Evolutionary conservation across 23 red algal species (phyloP).

Genomic region (Gracilariopsis chorda): DNA sequence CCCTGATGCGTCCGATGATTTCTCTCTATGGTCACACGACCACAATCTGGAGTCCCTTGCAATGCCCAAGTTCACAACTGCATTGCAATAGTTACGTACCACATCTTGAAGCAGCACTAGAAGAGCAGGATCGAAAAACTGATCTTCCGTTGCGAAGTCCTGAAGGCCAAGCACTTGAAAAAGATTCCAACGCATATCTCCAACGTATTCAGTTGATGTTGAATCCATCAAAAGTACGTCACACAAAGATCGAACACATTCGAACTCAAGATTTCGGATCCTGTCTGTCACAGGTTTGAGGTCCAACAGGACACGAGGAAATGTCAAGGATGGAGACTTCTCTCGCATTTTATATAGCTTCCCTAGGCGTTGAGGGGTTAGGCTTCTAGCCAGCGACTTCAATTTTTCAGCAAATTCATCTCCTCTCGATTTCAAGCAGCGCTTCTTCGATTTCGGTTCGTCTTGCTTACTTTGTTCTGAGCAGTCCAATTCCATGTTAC

Average conservation of each 20-base stretch:
- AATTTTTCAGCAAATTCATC: slow-evolving; percentile 33
- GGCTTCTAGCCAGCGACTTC: background rate
- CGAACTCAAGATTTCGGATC: slow-evolving; percentile 18
- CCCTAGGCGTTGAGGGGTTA: background rate
- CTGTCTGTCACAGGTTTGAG: background rate
- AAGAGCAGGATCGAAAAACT: slow-evolving; percentile 21
- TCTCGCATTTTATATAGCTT: slow-evolving; percentile 38
- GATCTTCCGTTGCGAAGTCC: slow-evolving; percentile 53
- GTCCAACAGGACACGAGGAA: slow-evolving; percentile 8
- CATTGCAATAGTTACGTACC: slow-evolving; percentile 53
- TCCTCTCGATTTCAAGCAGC: background rate
- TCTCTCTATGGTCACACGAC: too few relatives aligned
- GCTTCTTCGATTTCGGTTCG: background rate
- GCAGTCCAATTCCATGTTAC: too few relatives aligned
- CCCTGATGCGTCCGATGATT: too few relatives aligned
- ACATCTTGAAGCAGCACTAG: slow-evolving; percentile 40
- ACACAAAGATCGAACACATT: slow-evolving; percentile 47
- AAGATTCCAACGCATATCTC: slow-evolving; percentile 24
- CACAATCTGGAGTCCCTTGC: slow-evolving; percentile 35
- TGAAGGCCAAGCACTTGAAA: slow-evolving; percentile 35
- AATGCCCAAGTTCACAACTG: slow-evolving; percentile 64
- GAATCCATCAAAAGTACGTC: slow-evolving; percentile 30
- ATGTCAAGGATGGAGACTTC: slow-evolving; percentile 4
- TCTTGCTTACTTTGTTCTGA: too few relatives aligned
- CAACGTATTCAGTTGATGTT: slow-evolving; percentile 19